A percentile compares a stretch with the other conserved stretches of the same genome.
phyloP scores from a whole-genome alignment of 768 basidiomycete genomes.

The Pulveroboletus sp. region DNA sequence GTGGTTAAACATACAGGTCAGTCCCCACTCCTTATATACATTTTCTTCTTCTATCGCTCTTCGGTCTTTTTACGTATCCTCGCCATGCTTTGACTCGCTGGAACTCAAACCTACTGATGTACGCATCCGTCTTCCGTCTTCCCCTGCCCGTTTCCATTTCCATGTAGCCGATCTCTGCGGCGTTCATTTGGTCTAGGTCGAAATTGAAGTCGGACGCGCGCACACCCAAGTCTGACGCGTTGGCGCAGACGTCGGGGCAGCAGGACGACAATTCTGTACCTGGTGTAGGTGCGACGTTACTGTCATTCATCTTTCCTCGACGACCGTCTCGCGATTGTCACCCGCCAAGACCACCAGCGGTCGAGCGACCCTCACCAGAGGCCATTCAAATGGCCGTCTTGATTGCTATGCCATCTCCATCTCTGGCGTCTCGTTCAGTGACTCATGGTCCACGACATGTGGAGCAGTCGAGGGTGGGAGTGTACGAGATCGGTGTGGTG shows the following conservation, averaged over 20 bases:
- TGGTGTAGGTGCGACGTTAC: conserved; percentile 1
- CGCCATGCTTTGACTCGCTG: background rate
- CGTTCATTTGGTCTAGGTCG: conserved; percentile 17
- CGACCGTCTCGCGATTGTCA: background rate
- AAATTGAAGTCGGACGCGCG: background rate
- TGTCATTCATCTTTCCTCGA: conserved; percentile 3
- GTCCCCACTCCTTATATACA: background rate
- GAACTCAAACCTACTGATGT: background rate
- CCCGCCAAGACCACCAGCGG: conserved; percentile 11
- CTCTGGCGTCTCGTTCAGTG: background rate
- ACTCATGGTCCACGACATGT: background rate
- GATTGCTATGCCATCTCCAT: conserved; percentile 42
- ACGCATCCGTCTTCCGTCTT: background rate
- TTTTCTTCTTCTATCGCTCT: background rate
- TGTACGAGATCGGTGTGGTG: conserved; percentile 44
- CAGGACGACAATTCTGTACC: background rate
- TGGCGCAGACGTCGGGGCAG: background rate
- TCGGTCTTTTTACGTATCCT: background rate
- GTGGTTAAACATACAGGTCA: conserved; percentile 23
- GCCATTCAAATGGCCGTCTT: conserved; percentile 40
- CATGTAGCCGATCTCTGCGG: conserved; percentile 21
- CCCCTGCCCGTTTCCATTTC: too few relatives aligned
- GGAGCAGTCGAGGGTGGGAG: conserved; percentile 19
- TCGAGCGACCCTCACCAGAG: conserved; percentile 14
- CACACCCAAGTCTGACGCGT: background rate